Base-by-base conservation (phyloP, 1,284 basidiomycete species). In the Ganoderma sinense region DNA sequence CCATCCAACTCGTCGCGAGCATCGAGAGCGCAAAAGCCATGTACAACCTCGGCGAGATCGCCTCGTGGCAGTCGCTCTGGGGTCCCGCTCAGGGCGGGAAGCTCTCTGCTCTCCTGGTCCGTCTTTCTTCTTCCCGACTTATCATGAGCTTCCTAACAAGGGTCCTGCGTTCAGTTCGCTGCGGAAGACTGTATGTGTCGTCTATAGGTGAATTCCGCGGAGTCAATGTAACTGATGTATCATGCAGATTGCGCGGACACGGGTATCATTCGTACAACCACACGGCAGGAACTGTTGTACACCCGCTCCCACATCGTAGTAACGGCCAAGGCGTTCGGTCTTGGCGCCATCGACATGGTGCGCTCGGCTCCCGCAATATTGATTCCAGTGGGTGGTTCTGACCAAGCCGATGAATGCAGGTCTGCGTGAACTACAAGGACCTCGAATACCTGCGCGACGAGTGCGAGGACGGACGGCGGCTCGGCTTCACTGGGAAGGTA, bases 291-390 rank as follows among this genome's bases (percentile, higher is more conserved):
- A 77, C 83, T 99, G 26, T 86, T 97, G 7, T 96, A 91, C 75
- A 93, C 96, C 3, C 90, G 97, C n/a, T 95, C 95, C 0, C 88
- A 92, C 69, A 89, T 98, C 67, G 94, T 93, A 11, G 89, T 94
- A 31, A 89, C 91, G 0, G 96, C 97, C 14, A 96, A 94, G 78
- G 95, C 96, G 4, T 95, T 92, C 77, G 89, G 89, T 0, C 84
- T 98, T 1, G 88, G 92, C 51, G 94, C 96, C 1, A 95, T 99
- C 77, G 96, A 97, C 79, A 94, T 97, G 92, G 96, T 92, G 68
- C 16, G 79, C 20, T 55, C 6, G n/a, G 29, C 31, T 26, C 31
- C 5, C 55, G 55, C 20, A 0, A 2, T 23, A 11, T 31, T 39
- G 5, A 18, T 40, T 53, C n/a, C 7, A 64, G 59, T 7, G n/a